Percentiles rank a stretch among this genome's conserved stretches.
These are phyloP conservation scores for Hericium rajendrae DNA, from an alignment of 768 basidiomycete species.

Conservation along the genomic window DNA sequence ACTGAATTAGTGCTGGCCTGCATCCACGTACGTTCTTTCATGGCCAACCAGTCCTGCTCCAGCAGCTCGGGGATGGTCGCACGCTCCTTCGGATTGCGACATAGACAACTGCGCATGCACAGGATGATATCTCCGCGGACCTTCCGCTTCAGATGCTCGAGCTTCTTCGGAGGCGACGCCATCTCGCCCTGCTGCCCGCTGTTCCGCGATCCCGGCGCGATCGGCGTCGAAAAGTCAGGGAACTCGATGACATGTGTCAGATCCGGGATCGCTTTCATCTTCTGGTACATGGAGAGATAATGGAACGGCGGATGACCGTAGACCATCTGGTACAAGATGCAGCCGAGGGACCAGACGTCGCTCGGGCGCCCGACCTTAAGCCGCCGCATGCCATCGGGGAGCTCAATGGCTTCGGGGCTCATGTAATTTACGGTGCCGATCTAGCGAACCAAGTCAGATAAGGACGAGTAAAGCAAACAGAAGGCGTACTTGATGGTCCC, in stretches of 20 bases:
- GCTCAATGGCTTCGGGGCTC: constrained; percentile 94
- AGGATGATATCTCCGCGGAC: constrained; percentile 35
- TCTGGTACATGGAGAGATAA: constrained; percentile 70
- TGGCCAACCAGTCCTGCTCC: constrained; percentile 68
- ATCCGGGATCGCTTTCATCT: constrained; percentile 93
- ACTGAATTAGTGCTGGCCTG: neutral
- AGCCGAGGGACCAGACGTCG: constrained; percentile 97
- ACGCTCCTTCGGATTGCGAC: constrained; percentile 39
- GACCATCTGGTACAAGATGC: constrained; percentile 97
- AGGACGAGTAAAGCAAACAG: neutral
- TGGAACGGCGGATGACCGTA: constrained; percentile 93
- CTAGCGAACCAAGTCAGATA: constrained; percentile 28
- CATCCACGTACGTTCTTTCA: constrained; percentile 40
- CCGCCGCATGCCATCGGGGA: constrained; percentile 76
- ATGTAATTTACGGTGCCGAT: constrained; percentile 98
- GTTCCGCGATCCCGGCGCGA: constrained; percentile 20
- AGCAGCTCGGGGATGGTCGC: constrained; percentile 83
- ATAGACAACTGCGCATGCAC: neutral
- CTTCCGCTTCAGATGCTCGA: constrained; percentile 60
- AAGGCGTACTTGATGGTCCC: constrained; percentile 76
- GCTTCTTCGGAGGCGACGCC: constrained; percentile 39
- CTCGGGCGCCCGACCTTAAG: constrained; percentile 93
- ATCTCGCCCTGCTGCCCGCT: constrained; percentile 21
- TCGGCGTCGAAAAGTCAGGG: constrained; percentile 56
- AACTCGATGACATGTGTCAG: constrained; percentile 69